Evolutionary conservation across 2,329 filamentous ascomycete genomes (phyloP).

Genomic region (Parastagonospora avenae): DNA sequence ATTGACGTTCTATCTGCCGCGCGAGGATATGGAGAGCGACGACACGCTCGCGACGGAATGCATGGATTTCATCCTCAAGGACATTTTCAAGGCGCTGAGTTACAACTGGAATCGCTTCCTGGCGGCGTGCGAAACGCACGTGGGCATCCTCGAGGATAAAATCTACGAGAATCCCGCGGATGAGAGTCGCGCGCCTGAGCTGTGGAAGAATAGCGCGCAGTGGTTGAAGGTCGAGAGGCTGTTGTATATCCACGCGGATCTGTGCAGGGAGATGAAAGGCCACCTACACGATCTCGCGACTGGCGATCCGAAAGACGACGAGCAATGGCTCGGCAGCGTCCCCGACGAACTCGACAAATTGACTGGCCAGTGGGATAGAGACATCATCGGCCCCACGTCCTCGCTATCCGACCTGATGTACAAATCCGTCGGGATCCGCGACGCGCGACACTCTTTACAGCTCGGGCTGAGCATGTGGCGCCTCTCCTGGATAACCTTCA

Average conservation of each 20-base stretch:
- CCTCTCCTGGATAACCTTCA: slow-evolving; percentile 73
- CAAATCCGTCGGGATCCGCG: slow-evolving; percentile 59
- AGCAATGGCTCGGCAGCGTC: slow-evolving; percentile 49
- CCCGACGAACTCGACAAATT: slow-evolving; percentile 53
- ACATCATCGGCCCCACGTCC: slow-evolving; percentile 57
- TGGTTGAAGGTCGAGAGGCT: slow-evolving; percentile 61
- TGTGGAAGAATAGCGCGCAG: slow-evolving; percentile 57
- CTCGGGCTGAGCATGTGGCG: slow-evolving; percentile 59
- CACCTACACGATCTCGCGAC: slow-evolving; percentile 51
- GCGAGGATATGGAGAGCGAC: slow-evolving; percentile 51
- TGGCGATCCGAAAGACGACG: slow-evolving; percentile 34
- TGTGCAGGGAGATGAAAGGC: slow-evolving; percentile 53
- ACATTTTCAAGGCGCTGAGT: slow-evolving; percentile 56
- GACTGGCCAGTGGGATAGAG: slow-evolving; percentile 55
- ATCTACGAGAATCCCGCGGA: slow-evolving; percentile 61
- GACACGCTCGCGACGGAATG: slow-evolving; percentile 53
- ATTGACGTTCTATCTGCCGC: slow-evolving; percentile 56
- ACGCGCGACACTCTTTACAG: slow-evolving; percentile 56
- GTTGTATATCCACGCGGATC: slow-evolving; percentile 56
- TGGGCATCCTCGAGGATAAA: slow-evolving; percentile 51
- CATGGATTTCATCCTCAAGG: slow-evolving; percentile 56
- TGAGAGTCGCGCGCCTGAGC: slow-evolving; percentile 57
- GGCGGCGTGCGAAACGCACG: slow-evolving; percentile 54
- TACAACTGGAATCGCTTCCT: slow-evolving; percentile 55
- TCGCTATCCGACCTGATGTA: slow-evolving; percentile 59